Conservation (phyloP, 164 flowering plant species). For the Dillenia suffruticosa region DNA sequence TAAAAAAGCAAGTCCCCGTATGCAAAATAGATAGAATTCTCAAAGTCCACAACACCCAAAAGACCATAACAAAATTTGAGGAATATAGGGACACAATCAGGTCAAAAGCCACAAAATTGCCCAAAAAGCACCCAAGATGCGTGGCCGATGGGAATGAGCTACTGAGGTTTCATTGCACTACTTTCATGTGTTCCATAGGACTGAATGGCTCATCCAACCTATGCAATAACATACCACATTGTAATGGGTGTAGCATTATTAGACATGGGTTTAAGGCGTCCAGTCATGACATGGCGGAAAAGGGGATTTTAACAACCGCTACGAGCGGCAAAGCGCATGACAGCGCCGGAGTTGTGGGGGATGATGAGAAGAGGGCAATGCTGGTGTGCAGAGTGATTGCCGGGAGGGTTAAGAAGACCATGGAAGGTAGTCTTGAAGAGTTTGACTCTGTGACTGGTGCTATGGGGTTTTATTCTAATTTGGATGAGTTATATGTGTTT, state of each 20-base stretch:
- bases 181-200: slow-evolving; percentile 70
- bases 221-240: slow-evolving; percentile 58
- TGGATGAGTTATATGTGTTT: slow-evolving; percentile 84
- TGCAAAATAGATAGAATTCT: slow-evolving; percentile 87
- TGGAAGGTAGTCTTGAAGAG: slow-evolving; percentile 50
- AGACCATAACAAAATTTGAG: slow-evolving; percentile 68
- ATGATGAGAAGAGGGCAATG: slow-evolving; percentile 74
- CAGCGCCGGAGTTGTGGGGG: slow-evolving; percentile 20
- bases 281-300: slow-evolving; percentile 16
- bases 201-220: slow-evolving; percentile 67
- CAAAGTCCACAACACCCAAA: slow-evolving; percentile 81
- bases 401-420: slow-evolving; percentile 70
- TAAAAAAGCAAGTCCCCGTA: slow-evolving; percentile 64
- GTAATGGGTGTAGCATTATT: slow-evolving; percentile 66
- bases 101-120: slow-evolving; percentile 55
- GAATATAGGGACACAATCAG: slow-evolving; percentile 79
- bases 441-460: slow-evolving; percentile 75
- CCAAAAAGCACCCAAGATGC: slow-evolving; percentile 80
- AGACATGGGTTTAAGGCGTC: slow-evolving; percentile 63
- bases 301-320: slow-evolving; percentile 71
- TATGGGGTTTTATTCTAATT: slow-evolving; percentile 54
- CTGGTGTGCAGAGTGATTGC: slow-evolving; percentile 94
- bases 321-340: slow-evolving; percentile 91
- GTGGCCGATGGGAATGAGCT: slow-evolving; percentile 94
- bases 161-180: slow-evolving; percentile 80